A percentile compares a stretch with the other conserved stretches of the same genome.
Conservation (phyloP, 352 stramenopile genomes). For the Phytophthora fragariae region DNA sequence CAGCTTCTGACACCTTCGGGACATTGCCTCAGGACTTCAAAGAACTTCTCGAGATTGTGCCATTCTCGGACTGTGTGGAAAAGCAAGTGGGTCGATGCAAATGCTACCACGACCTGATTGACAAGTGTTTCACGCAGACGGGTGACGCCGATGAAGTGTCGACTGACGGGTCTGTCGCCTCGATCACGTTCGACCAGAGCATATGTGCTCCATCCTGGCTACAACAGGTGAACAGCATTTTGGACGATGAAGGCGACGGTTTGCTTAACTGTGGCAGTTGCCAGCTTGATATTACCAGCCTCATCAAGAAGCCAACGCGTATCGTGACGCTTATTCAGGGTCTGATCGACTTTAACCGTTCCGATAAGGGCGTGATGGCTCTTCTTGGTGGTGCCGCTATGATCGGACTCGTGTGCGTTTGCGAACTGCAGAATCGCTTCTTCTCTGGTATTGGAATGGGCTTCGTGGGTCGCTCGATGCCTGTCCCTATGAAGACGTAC, state of each 20-base stretch:
- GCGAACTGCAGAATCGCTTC: slow-evolving; percentile 74
- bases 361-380: slow-evolving; percentile 43
- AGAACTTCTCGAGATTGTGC: slow-evolving; percentile 62
- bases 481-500: slow-evolving; percentile 76
- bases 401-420: slow-evolving; percentile 68
- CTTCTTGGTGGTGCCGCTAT: slow-evolving; percentile 59
- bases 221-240: slow-evolving; percentile 51
- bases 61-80: slow-evolving; percentile 49
- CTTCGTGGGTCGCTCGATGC: slow-evolving; percentile 80
- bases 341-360: slow-evolving; percentile 53
- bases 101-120: slow-evolving; percentile 59
- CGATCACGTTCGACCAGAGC: slow-evolving; percentile 61
- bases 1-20: slow-evolving; percentile 53
- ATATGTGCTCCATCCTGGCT: slow-evolving; percentile 63
- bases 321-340: slow-evolving; percentile 63
- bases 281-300: slow-evolving; percentile 72
- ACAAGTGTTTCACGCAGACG: slow-evolving; percentile 51
- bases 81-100: slow-evolving; percentile 49
- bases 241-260: slow-evolving; percentile 59
- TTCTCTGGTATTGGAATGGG: slow-evolving; percentile 80
- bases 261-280: slow-evolving; percentile 79
- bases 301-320: slow-evolving; percentile 54
- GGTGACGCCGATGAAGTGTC: slow-evolving; percentile 55
- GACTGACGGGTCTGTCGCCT: slow-evolving; percentile 32
- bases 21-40: slow-evolving; percentile 80